Evolutionary conservation across 352 stramenopile genomes (phyloP).

Genomic region (Pythium sukuiense): DNA sequence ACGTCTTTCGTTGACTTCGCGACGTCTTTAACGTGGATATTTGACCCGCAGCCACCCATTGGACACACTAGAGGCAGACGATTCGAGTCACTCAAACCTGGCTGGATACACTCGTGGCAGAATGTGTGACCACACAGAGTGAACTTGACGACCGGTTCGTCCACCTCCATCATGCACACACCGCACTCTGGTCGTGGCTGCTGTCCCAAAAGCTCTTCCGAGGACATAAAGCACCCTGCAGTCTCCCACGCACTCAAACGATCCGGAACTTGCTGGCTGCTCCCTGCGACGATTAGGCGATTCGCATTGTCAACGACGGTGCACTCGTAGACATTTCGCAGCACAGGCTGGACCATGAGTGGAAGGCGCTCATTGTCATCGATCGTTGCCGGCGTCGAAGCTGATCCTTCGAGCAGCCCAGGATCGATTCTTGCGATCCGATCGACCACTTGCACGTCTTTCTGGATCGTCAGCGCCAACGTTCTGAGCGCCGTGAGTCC

Average conservation of each 20-base stretch:
- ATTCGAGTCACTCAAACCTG: constrained; percentile 6
- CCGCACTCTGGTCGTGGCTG: constrained; percentile 9
- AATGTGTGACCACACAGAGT: constrained; percentile 21
- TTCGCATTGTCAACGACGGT: constrained; percentile 1
- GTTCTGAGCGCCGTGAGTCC: not conserved
- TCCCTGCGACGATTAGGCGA: constrained; percentile 1
- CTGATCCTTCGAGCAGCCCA: constrained; percentile 3
- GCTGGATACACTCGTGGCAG: constrained; percentile 25
- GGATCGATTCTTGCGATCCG: constrained; percentile 6
- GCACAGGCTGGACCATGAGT: constrained; percentile 4
- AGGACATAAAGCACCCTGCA: not conserved
- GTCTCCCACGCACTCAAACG: not conserved
- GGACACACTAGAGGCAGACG: constrained; percentile 19
- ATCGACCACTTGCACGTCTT: constrained; percentile 21
- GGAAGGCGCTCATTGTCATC: not conserved
- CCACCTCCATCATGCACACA: constrained; percentile 16
- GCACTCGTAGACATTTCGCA: not conserved
- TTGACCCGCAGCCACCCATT: not conserved
- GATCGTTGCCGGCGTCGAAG: not conserved
- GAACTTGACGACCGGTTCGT: constrained; percentile 18
- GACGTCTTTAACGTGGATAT: constrained; percentile 15
- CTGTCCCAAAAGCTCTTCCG: not conserved
- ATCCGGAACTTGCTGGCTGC: not conserved
- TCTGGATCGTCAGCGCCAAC: not conserved
- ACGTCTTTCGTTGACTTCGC: constrained; percentile 16